These are phyloP conservation scores for Schizonepeta tenuifolia DNA, from an alignment of 257 asterid genomes.

Conservation along the genomic window DNA sequence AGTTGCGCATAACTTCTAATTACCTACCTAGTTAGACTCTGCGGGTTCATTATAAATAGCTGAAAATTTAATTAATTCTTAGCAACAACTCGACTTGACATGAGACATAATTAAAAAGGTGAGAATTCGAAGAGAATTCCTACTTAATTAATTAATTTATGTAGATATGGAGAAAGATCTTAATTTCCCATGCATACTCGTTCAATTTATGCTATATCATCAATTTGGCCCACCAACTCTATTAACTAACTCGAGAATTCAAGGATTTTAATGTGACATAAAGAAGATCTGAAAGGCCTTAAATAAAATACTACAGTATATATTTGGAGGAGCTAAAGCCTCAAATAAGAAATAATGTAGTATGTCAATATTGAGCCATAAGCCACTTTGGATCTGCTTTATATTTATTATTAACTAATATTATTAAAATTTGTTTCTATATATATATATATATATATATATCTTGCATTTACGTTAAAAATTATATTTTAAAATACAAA, in stretches of 20 bases:
- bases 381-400: too few species aligned
- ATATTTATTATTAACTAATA: too few species aligned
- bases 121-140: slow-evolving; percentile 12
- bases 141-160: neutral
- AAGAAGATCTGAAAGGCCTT: neutral
- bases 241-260: neutral
- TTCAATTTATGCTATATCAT: slow-evolving; percentile 4
- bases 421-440: too few species aligned
- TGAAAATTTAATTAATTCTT: neutral
- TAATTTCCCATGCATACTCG: too few species aligned
- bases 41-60: neutral
- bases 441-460: too few species aligned
- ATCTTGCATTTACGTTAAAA: too few species aligned
- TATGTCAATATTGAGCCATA: neutral
- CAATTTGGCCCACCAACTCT: slow-evolving; percentile 29
- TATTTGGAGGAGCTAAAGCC: neutral
- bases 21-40: neutral
- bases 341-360: neutral
- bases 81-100: slow-evolving; percentile 15
- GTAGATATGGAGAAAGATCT: neutral
- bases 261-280: slow-evolving; percentile 20
- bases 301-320: too few species aligned
- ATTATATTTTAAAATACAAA: too few species aligned
- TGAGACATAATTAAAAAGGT: neutral
- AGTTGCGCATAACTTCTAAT: neutral